Base-by-base conservation (phyloP, 495 filamentous ascomycete species). In the Xanthoparmelia taractica region DNA sequence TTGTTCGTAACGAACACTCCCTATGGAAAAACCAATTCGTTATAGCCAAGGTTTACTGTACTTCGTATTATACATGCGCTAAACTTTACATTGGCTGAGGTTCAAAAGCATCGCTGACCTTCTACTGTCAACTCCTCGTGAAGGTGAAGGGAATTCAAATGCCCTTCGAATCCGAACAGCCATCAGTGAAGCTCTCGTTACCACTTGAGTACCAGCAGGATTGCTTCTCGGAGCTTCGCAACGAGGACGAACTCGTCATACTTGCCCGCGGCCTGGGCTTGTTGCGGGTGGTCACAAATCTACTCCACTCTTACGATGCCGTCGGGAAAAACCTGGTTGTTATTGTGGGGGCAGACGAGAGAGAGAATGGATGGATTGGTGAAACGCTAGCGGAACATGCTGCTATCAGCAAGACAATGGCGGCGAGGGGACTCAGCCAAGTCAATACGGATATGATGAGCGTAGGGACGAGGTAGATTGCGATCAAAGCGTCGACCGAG, bases 271-370 rank as follows among this genome's bases (percentile, higher is more conserved):
- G 94, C 68, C 85, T 97, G 23, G 94, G 94, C 59, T 85, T 97
- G 23, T 82, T 97, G 60, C 90, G 90, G 57, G 78, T 97, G 23
- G 83, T 96, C 64, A 95, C 91, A 20, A 97, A 97, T 72, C 83
- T 98, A 12, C 84, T 98, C 40, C 95, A 98, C 73, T 91, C 92
- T 27, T 96, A 96, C 75, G 94, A 98, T 80, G 93, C 91, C 4
- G 91, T 91, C 10, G 94, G 95, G 8, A 92, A 92, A 74, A 97
- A 96, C 72, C 73, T 98, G 52, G 85, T 97, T 36, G 76, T 98
- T 63, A 73, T 98, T 48, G 84, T 97, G 41, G 90, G 90, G n/a
- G 92, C 95, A 34, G 87, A 93, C 64, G 91, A 97, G 36, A 83
- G 90, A 61, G 94, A 98, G 71, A 96, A 96, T 84, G 87, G 86